Base-by-base conservation (phyloP, 495 filamentous ascomycete species). In the Penicillium bialowiezense region DNA sequence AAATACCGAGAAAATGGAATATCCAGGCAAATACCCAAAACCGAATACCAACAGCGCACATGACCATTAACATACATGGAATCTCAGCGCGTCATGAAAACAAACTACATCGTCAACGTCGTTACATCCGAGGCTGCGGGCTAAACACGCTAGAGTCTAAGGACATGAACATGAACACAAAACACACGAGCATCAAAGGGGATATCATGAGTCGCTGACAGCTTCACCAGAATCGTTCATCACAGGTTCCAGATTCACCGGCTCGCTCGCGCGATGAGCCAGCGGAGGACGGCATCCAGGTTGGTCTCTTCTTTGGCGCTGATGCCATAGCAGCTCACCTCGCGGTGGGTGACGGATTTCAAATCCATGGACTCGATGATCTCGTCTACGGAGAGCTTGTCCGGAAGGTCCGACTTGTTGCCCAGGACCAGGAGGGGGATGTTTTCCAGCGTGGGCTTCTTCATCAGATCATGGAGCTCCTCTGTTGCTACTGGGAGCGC, bases 271-370 rank as follows among this genome's bases (percentile, higher is more conserved):
- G 90, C 91, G 69, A 98, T 91, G 65, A 98, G 73, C 92, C 95
- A 98, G 63, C 96, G 89, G 61, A 98, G 69, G 31, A 98, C 93
- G 5, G 91, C 93, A 67, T 98, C 93, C 55, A 98, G 81, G 69
- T 98, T 98, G 26, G 92, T 97, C 72, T 98, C 93, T 65, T 98
- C 92, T 65, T 96, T 96, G 31, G 92, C 93, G 60, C 90, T 96
- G 71, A 98, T 97, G 44, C 93, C 91, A 68, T 97, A 98, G 74
- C 93, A 98, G 77, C 90, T 95, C 56, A 98, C 92, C 69, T 98
- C 93, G 24, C 93, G 89, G 60, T 88, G 86, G 33, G 86, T 88
- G 63, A 98, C 87, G 43, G 84, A 81, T 69, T 91, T 93, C 24
- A 98, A 79, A 56, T 96, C 84, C 79, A 98, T 81, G 41, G 81